phyloP scores from a whole-genome alignment of 257 asterid genomes.

The Paulownia fortunei region DNA sequence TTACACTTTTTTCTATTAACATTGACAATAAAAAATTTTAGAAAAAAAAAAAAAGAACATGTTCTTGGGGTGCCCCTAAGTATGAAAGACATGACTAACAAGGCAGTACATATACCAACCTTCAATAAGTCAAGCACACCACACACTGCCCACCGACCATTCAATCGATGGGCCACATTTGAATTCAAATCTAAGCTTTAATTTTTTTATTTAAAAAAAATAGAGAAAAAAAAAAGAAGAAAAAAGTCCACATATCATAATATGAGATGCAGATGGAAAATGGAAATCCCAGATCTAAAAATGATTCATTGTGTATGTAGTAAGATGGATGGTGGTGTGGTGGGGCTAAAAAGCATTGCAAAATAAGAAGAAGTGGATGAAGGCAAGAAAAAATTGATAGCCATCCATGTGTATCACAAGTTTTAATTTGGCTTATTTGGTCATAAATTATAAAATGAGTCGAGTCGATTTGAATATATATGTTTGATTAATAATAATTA shows the following conservation, averaged over 20 bases:
- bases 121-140: conserved; percentile 9
- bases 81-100: conserved; percentile 8
- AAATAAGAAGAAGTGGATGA: neutral
- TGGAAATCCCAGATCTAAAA: conserved; percentile 17
- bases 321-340: conserved; percentile 5
- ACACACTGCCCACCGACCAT: conserved; percentile 24
- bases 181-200: conserved; percentile 25
- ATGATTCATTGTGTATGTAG: neutral
- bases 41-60: neutral
- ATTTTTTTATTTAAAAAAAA: neutral
- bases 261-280: conserved; percentile 22
- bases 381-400: neutral
- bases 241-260: neutral
- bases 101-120: neutral
- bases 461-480: too few relatives aligned
- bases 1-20: neutral
- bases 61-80: neutral
- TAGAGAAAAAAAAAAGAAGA: neutral
- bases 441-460: too few relatives aligned
- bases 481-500: too few relatives aligned
- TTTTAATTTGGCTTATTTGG: neutral
- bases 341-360: conserved; percentile 17
- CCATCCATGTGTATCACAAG: conserved; percentile 19
- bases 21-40: neutral
- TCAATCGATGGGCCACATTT: conserved; percentile 27